Evolutionary conservation across 192 early-diverging fungal species (phyloP), one percentile per base, ranked within the genome.

Genomic region (Coemansia sp.): DNA sequence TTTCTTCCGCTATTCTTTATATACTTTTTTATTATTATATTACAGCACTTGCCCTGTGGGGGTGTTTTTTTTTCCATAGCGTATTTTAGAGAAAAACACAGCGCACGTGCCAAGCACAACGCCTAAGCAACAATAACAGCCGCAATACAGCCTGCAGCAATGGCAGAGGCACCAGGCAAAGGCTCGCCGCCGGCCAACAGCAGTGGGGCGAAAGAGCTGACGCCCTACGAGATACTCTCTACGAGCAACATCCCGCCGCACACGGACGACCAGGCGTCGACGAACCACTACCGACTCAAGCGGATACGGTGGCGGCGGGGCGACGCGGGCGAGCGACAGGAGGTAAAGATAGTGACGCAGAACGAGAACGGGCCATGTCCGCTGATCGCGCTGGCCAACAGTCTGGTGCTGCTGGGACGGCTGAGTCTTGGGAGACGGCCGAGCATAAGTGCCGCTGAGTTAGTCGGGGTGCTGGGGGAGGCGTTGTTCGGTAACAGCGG

Each of bases 311-410:
- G 87, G 87, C 32, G 86, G 87, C 60, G 63, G 75, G 14, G 48
- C 49, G 19, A 83, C 83, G 6, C 63, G 78, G 6, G 35, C n/a
- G n/a, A 74, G n/a, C 55, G 67, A 53, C 72, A 78, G 53, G 62
- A 75, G 6, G 79, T 92, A 27, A 84, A 86, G 58, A 91, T 96
- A 46, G 86, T 92, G 34, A 94, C 94, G 6, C 95, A 97, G 78
- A 95, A 94, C 78, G 87, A 86, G 55, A 97, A 97, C 70, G 95
- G 95, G 0, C 95, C 95, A 0, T 97, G 95, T 70, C 95, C 95
- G 18, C 66, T 97, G 36, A 73, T 95, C 4, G 90, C 92, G 14
- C 79, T 97, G 8, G 82, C 83, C 52, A 98, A 98, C 70, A 89
- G 89, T 7, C 82, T 98, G 23, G 68, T 92, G 16, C 78, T 98